Percentiles rank a stretch among this genome's conserved stretches.
Conservation (phyloP, 306 rosid species). For the Geum urbanum region DNA sequence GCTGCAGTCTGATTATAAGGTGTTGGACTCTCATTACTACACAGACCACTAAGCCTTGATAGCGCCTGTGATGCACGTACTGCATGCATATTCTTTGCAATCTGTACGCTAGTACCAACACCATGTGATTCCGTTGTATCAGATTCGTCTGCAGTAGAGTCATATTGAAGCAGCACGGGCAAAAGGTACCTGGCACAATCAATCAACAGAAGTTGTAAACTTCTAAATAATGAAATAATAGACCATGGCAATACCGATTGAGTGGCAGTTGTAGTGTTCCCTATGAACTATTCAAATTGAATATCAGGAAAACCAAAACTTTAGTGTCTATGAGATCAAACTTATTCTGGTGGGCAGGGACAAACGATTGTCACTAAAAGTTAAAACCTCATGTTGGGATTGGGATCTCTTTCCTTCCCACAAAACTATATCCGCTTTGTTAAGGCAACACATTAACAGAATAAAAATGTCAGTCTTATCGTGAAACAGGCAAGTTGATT, state of each 20-base stretch:
- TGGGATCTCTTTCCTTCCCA: not conserved
- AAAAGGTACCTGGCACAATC: constrained; percentile 68
- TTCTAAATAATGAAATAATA: not conserved
- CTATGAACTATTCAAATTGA: not conserved
- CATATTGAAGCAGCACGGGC: constrained; percentile 94
- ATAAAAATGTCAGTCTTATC: not conserved
- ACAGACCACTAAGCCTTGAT: constrained; percentile 89
- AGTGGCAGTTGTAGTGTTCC: not conserved
- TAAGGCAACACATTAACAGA: not conserved
- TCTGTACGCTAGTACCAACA: constrained; percentile 94
- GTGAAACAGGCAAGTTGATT: not conserved
- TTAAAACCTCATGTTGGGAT: not conserved
- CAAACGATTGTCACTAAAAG: not conserved
- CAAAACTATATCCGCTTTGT: not conserved
- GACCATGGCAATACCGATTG: not conserved
- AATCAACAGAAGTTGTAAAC: not conserved
- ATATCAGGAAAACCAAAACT: not conserved
- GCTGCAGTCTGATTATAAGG: constrained; percentile 76
- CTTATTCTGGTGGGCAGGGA: not conserved
- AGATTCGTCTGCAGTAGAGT: constrained; percentile 92
- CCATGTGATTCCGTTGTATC: constrained; percentile 80
- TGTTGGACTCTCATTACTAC: constrained; percentile 54
- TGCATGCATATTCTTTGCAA: constrained; percentile 92
- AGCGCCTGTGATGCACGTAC: constrained; percentile 69
- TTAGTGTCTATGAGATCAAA: not conserved